These are phyloP conservation scores for Leucosporidium creatinivorum DNA, from an alignment of 768 basidiomycete species.

Conservation along the genomic window DNA sequence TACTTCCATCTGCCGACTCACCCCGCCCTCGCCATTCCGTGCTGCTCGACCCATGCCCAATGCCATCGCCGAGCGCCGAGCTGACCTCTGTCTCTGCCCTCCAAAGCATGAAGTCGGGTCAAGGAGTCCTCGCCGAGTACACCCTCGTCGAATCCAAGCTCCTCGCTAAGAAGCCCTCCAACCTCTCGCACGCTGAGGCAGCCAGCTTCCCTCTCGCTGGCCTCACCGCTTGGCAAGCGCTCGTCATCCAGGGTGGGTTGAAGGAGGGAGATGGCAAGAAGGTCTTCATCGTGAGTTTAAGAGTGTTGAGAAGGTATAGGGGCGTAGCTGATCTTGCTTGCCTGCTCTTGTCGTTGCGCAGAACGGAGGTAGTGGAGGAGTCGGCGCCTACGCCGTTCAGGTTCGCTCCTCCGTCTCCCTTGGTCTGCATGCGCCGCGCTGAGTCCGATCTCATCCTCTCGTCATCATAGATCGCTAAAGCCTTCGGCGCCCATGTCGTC, in stretches of 20 bases:
- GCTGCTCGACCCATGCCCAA: too few species aligned
- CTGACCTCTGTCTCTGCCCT: not conserved
- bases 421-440: too few species aligned
- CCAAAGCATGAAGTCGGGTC: constrained; percentile 41
- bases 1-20: not conserved
- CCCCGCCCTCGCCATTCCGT: too few species aligned
- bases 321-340: not conserved
- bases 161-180: constrained; percentile 48
- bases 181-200: constrained; percentile 53
- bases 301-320: not conserved
- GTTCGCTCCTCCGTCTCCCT: not conserved
- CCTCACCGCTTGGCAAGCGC: constrained; percentile 55
- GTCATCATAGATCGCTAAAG: constrained; percentile 12
- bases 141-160: constrained; percentile 46
- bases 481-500: constrained; percentile 23
- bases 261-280: constrained; percentile 10
- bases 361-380: constrained; percentile 26
- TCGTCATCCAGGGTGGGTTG: constrained; percentile 44
- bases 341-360: not conserved
- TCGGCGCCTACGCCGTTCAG: constrained; percentile 15
- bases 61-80: too few species aligned
- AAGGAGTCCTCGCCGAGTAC: constrained; percentile 60
- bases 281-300: constrained; percentile 20
- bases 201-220: constrained; percentile 57
- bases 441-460: not conserved